These are phyloP conservation scores for Phialocephala subalpina DNA, from an alignment of 2,329 filamentous ascomycete genomes.

Conservation along the genomic window DNA sequence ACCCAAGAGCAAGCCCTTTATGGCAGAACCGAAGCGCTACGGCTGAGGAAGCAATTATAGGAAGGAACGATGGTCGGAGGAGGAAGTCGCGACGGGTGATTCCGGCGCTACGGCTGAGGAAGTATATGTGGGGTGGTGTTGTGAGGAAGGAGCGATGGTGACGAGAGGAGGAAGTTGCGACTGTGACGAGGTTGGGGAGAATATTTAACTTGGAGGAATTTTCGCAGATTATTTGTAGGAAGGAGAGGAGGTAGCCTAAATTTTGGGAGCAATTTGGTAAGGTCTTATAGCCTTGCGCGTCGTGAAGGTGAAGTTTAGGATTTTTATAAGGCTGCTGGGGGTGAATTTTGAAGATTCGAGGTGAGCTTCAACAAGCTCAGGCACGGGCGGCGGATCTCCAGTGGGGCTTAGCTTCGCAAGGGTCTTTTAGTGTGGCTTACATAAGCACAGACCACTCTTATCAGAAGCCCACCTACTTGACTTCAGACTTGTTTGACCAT, in stretches of 20 bases:
- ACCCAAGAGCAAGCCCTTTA: not conserved
- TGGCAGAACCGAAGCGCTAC: constrained; percentile 2
- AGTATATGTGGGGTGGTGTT: not conserved
- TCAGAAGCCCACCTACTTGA: not conserved
- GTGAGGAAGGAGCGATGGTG: not conserved
- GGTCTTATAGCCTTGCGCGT: not conserved
- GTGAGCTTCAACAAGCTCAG: constrained; percentile 5
- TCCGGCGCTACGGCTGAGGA: no score
- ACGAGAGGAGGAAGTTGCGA: not conserved
- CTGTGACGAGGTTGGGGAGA: not conserved
- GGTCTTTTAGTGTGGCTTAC: not conserved
- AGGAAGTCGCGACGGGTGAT: not conserved
- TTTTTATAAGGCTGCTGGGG: no score
- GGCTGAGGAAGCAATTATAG: not conserved
- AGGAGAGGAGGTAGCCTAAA: not conserved
- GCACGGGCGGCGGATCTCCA: not conserved
- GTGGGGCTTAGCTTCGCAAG: constrained; percentile 2
- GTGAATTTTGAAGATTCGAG: no score
- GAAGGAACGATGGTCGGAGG: not conserved
- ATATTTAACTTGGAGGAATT: not conserved
- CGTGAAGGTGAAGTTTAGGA: no score
- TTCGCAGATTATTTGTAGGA: not conserved
- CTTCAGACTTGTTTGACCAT: no score
- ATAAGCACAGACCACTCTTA: constrained; percentile 1
- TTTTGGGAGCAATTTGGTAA: not conserved